These are phyloP conservation scores for Seminavis robusta DNA, from an alignment of 108 stramenopile species.

Conservation along the genomic window DNA sequence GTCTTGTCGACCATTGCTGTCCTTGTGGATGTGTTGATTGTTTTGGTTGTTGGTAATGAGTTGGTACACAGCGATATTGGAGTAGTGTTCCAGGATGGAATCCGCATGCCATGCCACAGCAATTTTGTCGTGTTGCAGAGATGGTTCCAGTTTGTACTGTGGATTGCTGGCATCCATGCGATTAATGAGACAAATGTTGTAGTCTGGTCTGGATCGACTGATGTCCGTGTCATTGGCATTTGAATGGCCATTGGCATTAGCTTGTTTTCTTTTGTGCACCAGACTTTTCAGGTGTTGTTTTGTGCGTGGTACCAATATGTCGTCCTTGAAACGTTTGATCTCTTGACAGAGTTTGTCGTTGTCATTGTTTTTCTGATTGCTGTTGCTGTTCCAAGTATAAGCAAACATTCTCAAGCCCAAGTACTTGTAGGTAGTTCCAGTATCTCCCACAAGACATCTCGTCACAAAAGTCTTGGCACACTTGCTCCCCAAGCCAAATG, in stretches of 20 bases:
- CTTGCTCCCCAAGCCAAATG: slow-evolving; percentile 57
- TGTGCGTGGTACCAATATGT: not conserved
- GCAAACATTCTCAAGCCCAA: slow-evolving; percentile 87
- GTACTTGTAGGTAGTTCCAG: slow-evolving; percentile 87
- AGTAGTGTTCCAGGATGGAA: slow-evolving; percentile 76
- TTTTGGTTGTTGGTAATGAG: slow-evolving; percentile 21
- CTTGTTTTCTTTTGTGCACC: too few relatives aligned
- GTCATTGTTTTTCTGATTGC: not conserved
- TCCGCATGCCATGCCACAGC: slow-evolving; percentile 90
- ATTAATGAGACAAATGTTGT: slow-evolving; percentile 80
- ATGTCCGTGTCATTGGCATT: too few relatives aligned
- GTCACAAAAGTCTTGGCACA: slow-evolving; percentile 76
- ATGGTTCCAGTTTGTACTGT: not conserved
- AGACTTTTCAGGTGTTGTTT: not conserved
- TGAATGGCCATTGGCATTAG: too few relatives aligned
- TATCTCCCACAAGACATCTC: slow-evolving; percentile 59
- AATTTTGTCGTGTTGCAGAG: slow-evolving; percentile 24
- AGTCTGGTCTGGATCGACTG: slow-evolving; percentile 16
- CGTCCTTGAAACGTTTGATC: not conserved
- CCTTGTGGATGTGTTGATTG: slow-evolving; percentile 4
- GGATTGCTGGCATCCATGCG: slow-evolving; percentile 36
- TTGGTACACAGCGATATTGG: slow-evolving; percentile 76
- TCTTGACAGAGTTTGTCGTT: not conserved
- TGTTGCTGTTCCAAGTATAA: slow-evolving; percentile 55
- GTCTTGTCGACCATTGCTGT: not conserved